These are phyloP conservation scores for Glarea lozoyensis DNA, from an alignment of 495 filamentous ascomycete species.

Conservation along the genomic window DNA sequence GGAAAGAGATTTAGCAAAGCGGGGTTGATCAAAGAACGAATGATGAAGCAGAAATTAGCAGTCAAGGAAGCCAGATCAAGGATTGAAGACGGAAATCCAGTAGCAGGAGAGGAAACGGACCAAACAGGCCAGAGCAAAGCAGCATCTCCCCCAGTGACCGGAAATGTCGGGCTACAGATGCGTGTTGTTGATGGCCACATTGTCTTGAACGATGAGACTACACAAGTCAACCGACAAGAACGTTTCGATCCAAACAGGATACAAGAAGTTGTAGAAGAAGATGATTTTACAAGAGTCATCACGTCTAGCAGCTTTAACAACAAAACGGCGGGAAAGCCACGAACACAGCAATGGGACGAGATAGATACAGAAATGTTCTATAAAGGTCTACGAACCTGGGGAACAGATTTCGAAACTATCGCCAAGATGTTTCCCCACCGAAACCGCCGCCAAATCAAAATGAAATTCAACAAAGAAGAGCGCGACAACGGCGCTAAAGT, in stretches of 20 bases:
- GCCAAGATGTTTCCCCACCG: constrained; percentile 70
- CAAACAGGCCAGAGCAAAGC: constrained; percentile 11
- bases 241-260: constrained; percentile 44
- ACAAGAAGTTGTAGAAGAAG: constrained; percentile 67
- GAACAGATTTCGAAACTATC: constrained; percentile 89
- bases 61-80: constrained; percentile 25
- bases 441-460: constrained; percentile 71
- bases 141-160: constrained; percentile 5
- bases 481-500: constrained; percentile 60
- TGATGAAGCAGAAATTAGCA: constrained; percentile 31
- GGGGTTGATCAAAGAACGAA: constrained; percentile 41
- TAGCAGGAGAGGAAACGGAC: constrained; percentile 8
- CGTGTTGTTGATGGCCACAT: constrained; percentile 78
- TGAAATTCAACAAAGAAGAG: constrained; percentile 92
- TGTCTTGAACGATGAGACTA: constrained; percentile 64
- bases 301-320: constrained; percentile 69
- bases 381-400: constrained; percentile 73
- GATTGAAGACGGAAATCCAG: constrained; percentile 20
- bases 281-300: constrained; percentile 68
- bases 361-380: constrained; percentile 80
- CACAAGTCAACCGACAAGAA: constrained; percentile 73
- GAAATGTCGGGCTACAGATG: too few species aligned
- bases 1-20: constrained; percentile 73
- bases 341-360: constrained; percentile 66
- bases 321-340: too few species aligned